Evolutionary conservation across 192 early-diverging fungal genomes (phyloP), one percentile per base, ranked within the genome.

Genomic region (Fimicolochytrium jonesii): DNA sequence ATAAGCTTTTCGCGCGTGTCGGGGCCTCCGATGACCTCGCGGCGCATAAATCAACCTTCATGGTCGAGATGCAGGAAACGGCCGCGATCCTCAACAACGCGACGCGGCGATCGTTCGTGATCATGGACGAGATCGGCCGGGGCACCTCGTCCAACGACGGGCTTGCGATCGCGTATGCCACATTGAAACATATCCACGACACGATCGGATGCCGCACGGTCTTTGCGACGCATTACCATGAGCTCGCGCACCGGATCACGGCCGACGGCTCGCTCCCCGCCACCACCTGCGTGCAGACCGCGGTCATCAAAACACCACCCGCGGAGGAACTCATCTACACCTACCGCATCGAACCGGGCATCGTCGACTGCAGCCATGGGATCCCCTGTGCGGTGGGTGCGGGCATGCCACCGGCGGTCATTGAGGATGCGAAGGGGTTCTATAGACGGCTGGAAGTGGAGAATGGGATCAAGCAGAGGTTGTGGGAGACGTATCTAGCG

Each of bases 211-310:
- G 80, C 1, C 76, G 83, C 9, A 76, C 72, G 0, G 45, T 92
- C 25, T 93, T 93, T 76, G 88, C 90, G 18, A 92, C 91, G 0
- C 91, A 93, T 68, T 91, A 87, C 59, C 86, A 90, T 13, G 83
- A 84, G 3, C 64, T 93, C 6, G 79, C 77, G 0, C 56, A 64
- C n/a, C 30, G 68, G 22, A 41, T 77, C 3, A 28, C 11, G 13
- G 36, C 58, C 6, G 35, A 64, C 28, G 48, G 20, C 3, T 41
- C 10, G 11, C 18, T 58, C 31, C 41, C 26, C 0, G 30, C 20
- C 23, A 64, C 63, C 2, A 64, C 34, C 6, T 66, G 35, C 17
- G 56, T 56, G 22, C 45, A 51, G 42, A 39, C 45, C 26, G n/a
- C n/a, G n/a, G n/a, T n/a, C n/a, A n/a, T n/a, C n/a, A n/a, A n/a